Evolutionary conservation across 2,329 filamentous ascomycete genomes (phyloP), one percentile per base, ranked within the genome.

Genomic region (Monilinia aucupariae): DNA sequence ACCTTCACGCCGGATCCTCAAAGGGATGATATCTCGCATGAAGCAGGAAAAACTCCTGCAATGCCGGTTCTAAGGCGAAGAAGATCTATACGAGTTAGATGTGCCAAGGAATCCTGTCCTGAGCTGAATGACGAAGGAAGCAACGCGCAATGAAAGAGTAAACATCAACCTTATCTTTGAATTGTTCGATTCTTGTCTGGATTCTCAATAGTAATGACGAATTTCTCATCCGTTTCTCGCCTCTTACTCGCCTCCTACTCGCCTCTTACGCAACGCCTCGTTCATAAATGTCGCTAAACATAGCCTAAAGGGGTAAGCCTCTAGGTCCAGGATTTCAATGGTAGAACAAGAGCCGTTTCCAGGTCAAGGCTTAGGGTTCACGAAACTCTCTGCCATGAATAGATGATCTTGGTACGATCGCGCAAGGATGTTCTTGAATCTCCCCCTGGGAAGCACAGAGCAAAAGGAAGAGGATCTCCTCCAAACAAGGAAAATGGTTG

Each of bases 121-220:
- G 22, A 62, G 59, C 50, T 62, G 51, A 62, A 62, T 55, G 47
- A 61, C 30, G 59, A 37, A 61, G 59, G 59, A 61, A 55, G 49
- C 32, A 49, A 55, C 30, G 22, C 49, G 41, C 10, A 61, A 37
- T 20, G 22, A 56, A 41, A 49, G 59, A 43, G 56, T 56, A 25
- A 48, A 39, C 15, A 32, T 49, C 12, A 49, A 54, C 56, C 34
- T 49, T 49, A 62, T 61, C 53, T 27, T 61, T 25, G 48, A 53
- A 30, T 27, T 61, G 20, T 37, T 37, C 48, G 22, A n/a, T 43
- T 32, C 20, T 53, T 3, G 27, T 22, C 22, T 30, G 20, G 2
- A 27, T 45, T 45, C 25, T 49, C 8, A 59, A 17, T 22, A 25
- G 20, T 20, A 25, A 52, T 54, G 49, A 54, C 12, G 13, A 39